These are phyloP conservation scores for Pecoramyces ruminantium DNA, from an alignment of 192 early-diverging fungal species.

Conservation along the genomic window DNA sequence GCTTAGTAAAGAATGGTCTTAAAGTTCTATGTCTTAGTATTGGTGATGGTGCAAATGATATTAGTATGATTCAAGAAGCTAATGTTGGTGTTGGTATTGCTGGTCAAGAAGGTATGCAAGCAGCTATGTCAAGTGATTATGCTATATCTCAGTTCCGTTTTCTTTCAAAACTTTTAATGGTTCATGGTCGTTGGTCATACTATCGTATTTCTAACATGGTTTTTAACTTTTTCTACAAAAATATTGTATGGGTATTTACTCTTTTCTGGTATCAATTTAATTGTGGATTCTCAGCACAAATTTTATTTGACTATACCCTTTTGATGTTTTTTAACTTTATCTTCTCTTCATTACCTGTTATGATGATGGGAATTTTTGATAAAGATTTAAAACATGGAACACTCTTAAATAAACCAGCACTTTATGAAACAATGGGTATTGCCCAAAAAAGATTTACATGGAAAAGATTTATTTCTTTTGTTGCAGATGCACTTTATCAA, in stretches of 20 bases:
- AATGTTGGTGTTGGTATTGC: constrained; percentile 88
- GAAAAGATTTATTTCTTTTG: constrained; percentile 20
- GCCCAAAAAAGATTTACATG: neutral
- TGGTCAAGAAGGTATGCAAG: constrained; percentile 89
- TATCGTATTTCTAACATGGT: constrained; percentile 54
- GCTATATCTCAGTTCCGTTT: constrained; percentile 82
- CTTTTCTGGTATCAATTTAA: constrained; percentile 86
- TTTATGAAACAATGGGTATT: neutral
- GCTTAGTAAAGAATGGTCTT: constrained; percentile 64
- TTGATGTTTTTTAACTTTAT: neutral
- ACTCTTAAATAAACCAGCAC: neutral
- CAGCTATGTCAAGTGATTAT: constrained; percentile 83
- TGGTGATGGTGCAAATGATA: constrained; percentile 77
- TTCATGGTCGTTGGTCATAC: constrained; percentile 92
- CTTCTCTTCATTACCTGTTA: neutral
- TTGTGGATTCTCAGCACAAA: constrained; percentile 62
- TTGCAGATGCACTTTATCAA: constrained; percentile 83
- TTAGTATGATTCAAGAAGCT: constrained; percentile 62
- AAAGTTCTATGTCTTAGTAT: constrained; percentile 80
- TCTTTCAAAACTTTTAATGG: constrained; percentile 62
- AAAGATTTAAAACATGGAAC: neutral
- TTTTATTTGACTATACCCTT: constrained; percentile 63
- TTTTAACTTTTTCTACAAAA: constrained; percentile 90
- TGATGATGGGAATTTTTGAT: neutral
- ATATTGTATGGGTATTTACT: constrained; percentile 73